Conservation (phyloP, 2,329 filamentous ascomycete genomes). For the Ramularia endophylla region DNA sequence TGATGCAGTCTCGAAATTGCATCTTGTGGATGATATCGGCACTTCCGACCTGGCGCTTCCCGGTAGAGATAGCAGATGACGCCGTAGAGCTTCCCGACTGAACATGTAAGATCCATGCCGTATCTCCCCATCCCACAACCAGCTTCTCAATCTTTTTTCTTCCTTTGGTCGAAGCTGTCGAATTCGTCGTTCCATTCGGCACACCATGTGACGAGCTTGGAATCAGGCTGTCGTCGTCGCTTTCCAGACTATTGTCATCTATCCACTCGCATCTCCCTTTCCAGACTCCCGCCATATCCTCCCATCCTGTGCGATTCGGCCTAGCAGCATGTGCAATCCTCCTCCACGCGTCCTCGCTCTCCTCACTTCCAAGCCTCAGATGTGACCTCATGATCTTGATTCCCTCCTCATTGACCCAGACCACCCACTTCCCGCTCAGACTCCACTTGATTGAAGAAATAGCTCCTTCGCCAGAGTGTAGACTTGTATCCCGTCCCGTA, state of each 20-base stretch:
- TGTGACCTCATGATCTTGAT: conserved; percentile 97
- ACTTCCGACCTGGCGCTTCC: conserved; percentile 67
- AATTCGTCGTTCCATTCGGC: conserved; percentile 22
- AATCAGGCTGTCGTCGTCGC: conserved; percentile 49
- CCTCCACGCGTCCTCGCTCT: conserved; percentile 86
- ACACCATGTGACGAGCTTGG: conserved; percentile 22
- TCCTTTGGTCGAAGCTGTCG: conserved; percentile 16
- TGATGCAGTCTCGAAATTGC: conserved; percentile 87
- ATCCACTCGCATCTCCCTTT: conserved; percentile 91
- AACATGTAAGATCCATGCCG: conserved; percentile 92
- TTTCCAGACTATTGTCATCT: conserved; percentile 72
- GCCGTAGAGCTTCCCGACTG: conserved; percentile 63
- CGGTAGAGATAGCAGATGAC: conserved; percentile 55
- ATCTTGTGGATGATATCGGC: conserved; percentile 91
- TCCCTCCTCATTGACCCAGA: conserved; percentile 93
- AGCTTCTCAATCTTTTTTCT: conserved; percentile 60
- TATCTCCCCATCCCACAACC: conserved; percentile 91
- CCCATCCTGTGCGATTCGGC: conserved; percentile 81
- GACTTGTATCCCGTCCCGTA: conserved; percentile 73
- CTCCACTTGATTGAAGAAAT: conserved; percentile 96
- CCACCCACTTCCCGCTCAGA: conserved; percentile 81
- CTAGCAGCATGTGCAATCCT: conserved; percentile 87
- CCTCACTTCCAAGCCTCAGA: conserved; percentile 67
- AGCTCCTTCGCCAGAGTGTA: conserved; percentile 87
- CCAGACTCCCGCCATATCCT: conserved; percentile 95